Conservation (phyloP, 1,284 basidiomycete species). For the Fereydounia khargensis region DNA sequence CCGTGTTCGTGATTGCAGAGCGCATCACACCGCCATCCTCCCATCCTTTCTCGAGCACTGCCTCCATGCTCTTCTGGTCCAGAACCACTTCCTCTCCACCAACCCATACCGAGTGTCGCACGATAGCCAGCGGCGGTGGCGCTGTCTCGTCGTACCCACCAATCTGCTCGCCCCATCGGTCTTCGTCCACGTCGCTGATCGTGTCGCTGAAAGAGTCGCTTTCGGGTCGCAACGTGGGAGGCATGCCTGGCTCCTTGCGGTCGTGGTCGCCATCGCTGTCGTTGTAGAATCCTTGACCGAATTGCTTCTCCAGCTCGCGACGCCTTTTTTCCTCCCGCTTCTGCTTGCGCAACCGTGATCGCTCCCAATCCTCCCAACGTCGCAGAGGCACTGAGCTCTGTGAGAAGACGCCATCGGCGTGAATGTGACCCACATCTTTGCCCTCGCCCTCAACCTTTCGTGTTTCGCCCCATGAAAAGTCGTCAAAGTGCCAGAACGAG, state of each 20-base stretch:
- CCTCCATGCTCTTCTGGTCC: conserved; percentile 45
- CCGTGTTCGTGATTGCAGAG: background rate
- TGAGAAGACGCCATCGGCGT: conserved; percentile 64
- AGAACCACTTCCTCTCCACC: conserved; percentile 40
- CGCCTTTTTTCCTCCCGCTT: conserved; percentile 79
- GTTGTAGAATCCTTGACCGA: conserved; percentile 68
- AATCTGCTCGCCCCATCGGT: conserved; percentile 74
- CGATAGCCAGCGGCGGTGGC: conserved; percentile 44
- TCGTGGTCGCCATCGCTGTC: conserved; percentile 55
- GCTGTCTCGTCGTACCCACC: conserved; percentile 54
- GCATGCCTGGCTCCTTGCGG: conserved; percentile 24
- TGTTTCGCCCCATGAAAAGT: conserved; percentile 98
- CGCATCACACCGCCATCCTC: conserved; percentile 30
- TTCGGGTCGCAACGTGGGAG: conserved; percentile 10
- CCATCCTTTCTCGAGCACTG: conserved; percentile 48
- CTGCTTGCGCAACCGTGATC: conserved; percentile 87
- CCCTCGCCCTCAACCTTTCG: conserved; percentile 76
- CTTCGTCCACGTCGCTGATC: conserved; percentile 68
- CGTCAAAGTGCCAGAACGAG: conserved; percentile 99
- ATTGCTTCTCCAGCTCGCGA: conserved; percentile 48
- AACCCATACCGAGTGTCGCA: conserved; percentile 43
- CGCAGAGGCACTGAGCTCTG: conserved; percentile 76
- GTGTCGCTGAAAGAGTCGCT: conserved; percentile 34
- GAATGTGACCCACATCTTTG: conserved; percentile 70
- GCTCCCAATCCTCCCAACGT: conserved; percentile 99